Evolutionary conservation across 1,284 basidiomycete genomes (phyloP).

Genomic region (Cryptococcus jaspeensis): DNA sequence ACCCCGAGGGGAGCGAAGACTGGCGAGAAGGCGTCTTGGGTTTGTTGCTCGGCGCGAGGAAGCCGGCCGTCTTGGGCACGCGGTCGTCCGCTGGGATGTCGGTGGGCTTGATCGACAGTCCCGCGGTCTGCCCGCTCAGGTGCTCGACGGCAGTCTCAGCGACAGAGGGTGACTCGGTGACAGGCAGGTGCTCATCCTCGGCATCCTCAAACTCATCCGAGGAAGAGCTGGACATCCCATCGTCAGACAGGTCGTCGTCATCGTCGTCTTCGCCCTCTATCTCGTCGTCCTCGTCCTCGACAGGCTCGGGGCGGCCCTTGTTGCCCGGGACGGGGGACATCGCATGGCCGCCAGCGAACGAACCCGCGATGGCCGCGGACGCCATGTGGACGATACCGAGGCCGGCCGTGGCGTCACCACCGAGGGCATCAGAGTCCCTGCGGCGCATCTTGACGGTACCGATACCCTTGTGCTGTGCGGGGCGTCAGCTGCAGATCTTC

Average conservation of each 20-base stretch:
- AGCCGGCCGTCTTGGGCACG: slow-evolving; percentile 17
- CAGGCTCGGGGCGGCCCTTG: neutral
- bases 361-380: slow-evolving; percentile 23
- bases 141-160: slow-evolving; percentile 10
- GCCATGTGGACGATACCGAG: slow-evolving; percentile 17
- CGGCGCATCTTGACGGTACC: slow-evolving; percentile 63
- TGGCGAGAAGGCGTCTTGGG: slow-evolving; percentile 17
- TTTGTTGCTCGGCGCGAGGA: slow-evolving; percentile 14
- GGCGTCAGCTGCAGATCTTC: neutral
- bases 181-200: slow-evolving; percentile 28
- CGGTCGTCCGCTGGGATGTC: slow-evolving; percentile 4
- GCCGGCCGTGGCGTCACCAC: slow-evolving; percentile 1
- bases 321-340: slow-evolving; percentile 15
- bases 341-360: slow-evolving; percentile 23
- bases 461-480: slow-evolving; percentile 73
- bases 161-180: slow-evolving; percentile 21
- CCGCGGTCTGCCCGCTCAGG: slow-evolving; percentile 10
- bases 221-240: slow-evolving; percentile 66
- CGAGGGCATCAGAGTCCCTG: neutral
- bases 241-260: slow-evolving; percentile 64
- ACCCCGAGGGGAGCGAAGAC: slow-evolving; percentile 14
- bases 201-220: slow-evolving; percentile 54
- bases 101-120: slow-evolving; percentile 6
- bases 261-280: slow-evolving; percentile 52
- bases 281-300: slow-evolving; percentile 8